Evolutionary conservation across 768 basidiomycete species (phyloP).

Genomic region (Pisolithus marmoratus): DNA sequence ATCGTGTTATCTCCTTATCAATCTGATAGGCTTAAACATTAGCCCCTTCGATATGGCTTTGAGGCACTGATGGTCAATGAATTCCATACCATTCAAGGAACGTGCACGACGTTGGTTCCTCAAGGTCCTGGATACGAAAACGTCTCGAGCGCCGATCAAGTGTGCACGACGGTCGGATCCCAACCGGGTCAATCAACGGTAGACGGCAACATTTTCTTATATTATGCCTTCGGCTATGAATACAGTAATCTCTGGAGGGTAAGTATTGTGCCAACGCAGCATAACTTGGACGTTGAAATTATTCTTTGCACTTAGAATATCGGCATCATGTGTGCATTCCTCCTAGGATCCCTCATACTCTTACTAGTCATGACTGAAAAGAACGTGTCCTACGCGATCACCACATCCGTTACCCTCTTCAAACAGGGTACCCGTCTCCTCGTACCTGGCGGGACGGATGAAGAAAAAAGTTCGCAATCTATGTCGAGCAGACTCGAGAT

Average conservation of each 20-base stretch:
- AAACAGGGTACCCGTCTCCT: constrained; percentile 6
- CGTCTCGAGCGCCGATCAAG: constrained; percentile 29
- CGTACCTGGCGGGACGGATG: constrained; percentile 1
- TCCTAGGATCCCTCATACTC: constrained; percentile 30
- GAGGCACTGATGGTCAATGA: constrained; percentile 41
- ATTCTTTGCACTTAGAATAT: constrained; percentile 20
- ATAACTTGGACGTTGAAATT: neutral
- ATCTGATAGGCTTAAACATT: constrained; percentile 24
- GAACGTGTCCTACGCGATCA: constrained; percentile 23
- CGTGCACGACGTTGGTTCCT: constrained; percentile 28
- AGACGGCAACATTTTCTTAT: constrained; percentile 36
- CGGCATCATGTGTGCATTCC: constrained; percentile 44
- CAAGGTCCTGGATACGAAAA: constrained; percentile 32
- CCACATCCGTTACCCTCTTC: constrained; percentile 26
- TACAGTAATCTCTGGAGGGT: constrained; percentile 32
- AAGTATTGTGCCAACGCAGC: constrained; percentile 20
- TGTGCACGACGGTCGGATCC: constrained; percentile 40
- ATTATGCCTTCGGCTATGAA: constrained; percentile 24
- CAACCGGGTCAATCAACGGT: constrained; percentile 36
- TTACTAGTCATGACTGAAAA: constrained; percentile 34
- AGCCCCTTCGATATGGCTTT: constrained; percentile 28
- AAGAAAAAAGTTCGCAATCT: constrained; percentile 8
- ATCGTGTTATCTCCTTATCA: constrained; percentile 32
- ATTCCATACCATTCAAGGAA: constrained; percentile 35
- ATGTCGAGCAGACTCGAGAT: neutral